Evolutionary conservation across 345 rosid genomes (phyloP), one percentile per base, ranked within the genome.

Genomic region (Gossypium turneri): DNA sequence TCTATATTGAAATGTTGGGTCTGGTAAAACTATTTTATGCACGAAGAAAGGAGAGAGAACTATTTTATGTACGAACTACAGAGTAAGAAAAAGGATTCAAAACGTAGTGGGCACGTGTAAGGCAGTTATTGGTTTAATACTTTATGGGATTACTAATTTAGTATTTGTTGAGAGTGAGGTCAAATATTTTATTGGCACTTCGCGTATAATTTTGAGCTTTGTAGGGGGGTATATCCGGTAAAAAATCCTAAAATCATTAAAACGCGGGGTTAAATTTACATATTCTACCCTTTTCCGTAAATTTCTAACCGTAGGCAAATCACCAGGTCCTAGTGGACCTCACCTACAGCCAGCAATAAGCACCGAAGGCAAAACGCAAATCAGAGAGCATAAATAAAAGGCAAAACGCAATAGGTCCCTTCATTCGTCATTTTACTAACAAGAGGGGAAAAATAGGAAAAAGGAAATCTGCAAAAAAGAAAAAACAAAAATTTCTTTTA

Each of bases 321-420:
- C 9, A 7, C 24, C 24, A 53, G 58, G 12, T n/a, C 50, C 43
- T 2, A 16, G 64, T 9, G 64, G 64, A 22, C 66, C 68, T 67
- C 67, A 59, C 58, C 44, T 34, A 5, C 1, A 34, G 41, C 41
- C 41, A 34, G 7, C 41, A 58, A 41, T 20, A 73, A 45, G 47
- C 76, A 60, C 47, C 47, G 24, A 17, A 10, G 57, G 44, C 67
- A 50, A 56, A 52, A 25, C 24, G 58, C 22, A 22, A 9, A 48
- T 63, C 79, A 34, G 41, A 34, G 41, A 5, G 41, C 7, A 56
- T 62, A 69, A 69, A 74, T 17, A 44, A 73, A 73, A 8, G 9
- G 58, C 25, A 71, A 47, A 48, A 34, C 41, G 41, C 15, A 59
- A 1, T 25, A 50, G 2, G 75, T 53, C 34, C n/a, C 13, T 7